Percentiles rank a stretch among this genome's conserved stretches.
Conservation (phyloP, 306 rosid genomes). For the Carpinus viminea region DNA sequence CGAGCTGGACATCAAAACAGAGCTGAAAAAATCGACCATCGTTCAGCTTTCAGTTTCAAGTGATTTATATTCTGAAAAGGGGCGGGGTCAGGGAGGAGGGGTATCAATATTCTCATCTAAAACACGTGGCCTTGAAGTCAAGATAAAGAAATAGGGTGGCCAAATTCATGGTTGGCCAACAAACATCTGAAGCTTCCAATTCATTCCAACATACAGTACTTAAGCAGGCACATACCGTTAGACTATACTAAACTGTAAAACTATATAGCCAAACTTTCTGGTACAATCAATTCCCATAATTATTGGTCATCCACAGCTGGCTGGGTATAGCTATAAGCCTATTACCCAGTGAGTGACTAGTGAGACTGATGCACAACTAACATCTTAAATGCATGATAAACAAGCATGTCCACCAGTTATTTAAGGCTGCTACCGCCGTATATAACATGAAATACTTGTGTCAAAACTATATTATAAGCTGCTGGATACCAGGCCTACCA, state of each 20-base stretch:
- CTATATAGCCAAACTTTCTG: not conserved
- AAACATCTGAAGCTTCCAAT: conserved; percentile 41
- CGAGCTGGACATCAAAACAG: conserved; percentile 25
- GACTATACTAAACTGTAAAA: not conserved
- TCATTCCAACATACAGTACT: conserved; percentile 26
- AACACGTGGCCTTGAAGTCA: not conserved
- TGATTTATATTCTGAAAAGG: conserved; percentile 18
- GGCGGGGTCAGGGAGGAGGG: not conserved
- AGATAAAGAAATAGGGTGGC: conserved; percentile 3
- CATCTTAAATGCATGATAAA: conserved; percentile 16
- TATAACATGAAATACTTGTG: conserved; percentile 29
- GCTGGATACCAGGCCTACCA: conserved; percentile 3
- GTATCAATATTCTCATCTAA: conserved; percentile 11
- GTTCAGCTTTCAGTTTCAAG: conserved; percentile 20
- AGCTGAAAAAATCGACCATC: conserved; percentile 16
- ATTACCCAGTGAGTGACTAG: not conserved
- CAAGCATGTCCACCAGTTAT: conserved; percentile 18
- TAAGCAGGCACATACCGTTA: conserved; percentile 3
- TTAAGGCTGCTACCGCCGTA: conserved; percentile 1
- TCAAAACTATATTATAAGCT: not conserved
- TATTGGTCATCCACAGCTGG: conserved; percentile 24
- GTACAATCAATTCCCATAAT: not conserved
- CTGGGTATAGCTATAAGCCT: conserved; percentile 10
- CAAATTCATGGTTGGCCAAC: conserved; percentile 55
- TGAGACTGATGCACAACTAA: conserved; percentile 30